Percentiles rank a stretch among this genome's conserved stretches.
phyloP scores from a whole-genome alignment of 2,329 filamentous ascomycete species.

The Fusarium sp. region DNA sequence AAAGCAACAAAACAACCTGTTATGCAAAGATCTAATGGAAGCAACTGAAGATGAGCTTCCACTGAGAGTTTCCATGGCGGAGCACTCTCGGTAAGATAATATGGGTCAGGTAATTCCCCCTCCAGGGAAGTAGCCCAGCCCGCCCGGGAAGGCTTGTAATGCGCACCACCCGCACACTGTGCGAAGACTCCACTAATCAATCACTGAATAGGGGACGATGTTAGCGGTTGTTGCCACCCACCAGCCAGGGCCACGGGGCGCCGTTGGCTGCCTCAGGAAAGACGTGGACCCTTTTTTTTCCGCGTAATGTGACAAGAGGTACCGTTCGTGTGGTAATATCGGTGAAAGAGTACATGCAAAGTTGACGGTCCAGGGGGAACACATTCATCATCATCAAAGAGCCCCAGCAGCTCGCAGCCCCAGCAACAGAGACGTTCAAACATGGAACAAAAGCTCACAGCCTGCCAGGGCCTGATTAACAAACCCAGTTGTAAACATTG shows the following conservation, averaged over 20 bases:
- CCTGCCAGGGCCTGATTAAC: not conserved
- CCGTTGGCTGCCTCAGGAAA: conserved; percentile 47
- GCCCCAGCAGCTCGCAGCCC: conserved; percentile 38
- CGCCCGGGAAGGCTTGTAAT: conserved; percentile 19
- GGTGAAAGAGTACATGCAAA: conserved; percentile 40
- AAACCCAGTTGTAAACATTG: not conserved
- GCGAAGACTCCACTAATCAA: conserved; percentile 35
- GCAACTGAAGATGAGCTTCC: conserved; percentile 31
- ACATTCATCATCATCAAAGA: conserved; percentile 30
- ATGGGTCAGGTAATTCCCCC: conserved; percentile 38
- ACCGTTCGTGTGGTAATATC: conserved; percentile 16
- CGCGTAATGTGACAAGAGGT: conserved; percentile 31
- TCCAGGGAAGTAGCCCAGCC: conserved; percentile 26
- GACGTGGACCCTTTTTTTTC: conserved; percentile 20
- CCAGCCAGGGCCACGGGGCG: conserved; percentile 32
- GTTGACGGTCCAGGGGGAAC: conserved; percentile 28
- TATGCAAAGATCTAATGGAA: not conserved
- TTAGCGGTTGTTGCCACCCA: conserved; percentile 44
- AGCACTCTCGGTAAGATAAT: conserved; percentile 45
- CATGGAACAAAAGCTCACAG: conserved; percentile 29
- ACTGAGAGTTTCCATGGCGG: conserved; percentile 39
- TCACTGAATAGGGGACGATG: conserved; percentile 41
- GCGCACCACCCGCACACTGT: conserved; percentile 33
- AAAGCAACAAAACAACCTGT: conserved; percentile 11
- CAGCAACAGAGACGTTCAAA: conserved; percentile 35